Conservation (phyloP, 2,329 filamentous ascomycete genomes). For the Aureobasidium sp. region DNA sequence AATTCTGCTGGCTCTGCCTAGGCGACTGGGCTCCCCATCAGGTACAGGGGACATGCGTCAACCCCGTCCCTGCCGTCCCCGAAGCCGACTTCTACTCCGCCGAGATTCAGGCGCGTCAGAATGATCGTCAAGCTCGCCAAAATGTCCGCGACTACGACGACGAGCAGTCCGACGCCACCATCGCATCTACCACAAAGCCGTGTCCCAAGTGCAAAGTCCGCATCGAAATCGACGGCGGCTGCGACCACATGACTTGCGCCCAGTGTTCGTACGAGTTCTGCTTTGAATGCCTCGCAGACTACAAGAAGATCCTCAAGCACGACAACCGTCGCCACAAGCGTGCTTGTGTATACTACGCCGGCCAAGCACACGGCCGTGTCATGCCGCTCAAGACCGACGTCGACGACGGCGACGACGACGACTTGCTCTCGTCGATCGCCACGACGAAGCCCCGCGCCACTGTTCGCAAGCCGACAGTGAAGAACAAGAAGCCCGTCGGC, state of each 20-base stretch:
- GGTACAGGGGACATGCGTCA: not conserved
- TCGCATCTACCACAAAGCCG: slow-evolving; percentile 20
- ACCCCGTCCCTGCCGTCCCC: not conserved
- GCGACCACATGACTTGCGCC: slow-evolving; percentile 23
- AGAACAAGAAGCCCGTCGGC: not conserved
- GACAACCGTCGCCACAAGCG: not conserved
- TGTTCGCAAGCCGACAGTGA: not conserved
- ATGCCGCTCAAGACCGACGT: not conserved
- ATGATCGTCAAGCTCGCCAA: not conserved
- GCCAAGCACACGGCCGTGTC: not conserved
- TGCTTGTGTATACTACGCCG: not conserved
- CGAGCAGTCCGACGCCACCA: slow-evolving; percentile 15
- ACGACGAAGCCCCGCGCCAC: not conserved
- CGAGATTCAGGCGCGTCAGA: not conserved
- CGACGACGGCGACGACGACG: not conserved
- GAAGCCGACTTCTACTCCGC: not conserved
- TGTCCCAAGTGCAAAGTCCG: slow-evolving; percentile 24
- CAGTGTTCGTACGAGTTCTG: slow-evolving; percentile 24
- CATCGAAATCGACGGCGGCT: slow-evolving; percentile 28
- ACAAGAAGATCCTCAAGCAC: not conserved
- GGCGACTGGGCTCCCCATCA: not conserved
- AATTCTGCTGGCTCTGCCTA: not conserved
- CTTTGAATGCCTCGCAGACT: slow-evolving; percentile 22
- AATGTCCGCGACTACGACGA: slow-evolving; percentile 9
- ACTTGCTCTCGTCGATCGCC: not conserved